phyloP scores from a whole-genome alignment of 805 yeast genomes.

The Saturnispora hagleri region DNA sequence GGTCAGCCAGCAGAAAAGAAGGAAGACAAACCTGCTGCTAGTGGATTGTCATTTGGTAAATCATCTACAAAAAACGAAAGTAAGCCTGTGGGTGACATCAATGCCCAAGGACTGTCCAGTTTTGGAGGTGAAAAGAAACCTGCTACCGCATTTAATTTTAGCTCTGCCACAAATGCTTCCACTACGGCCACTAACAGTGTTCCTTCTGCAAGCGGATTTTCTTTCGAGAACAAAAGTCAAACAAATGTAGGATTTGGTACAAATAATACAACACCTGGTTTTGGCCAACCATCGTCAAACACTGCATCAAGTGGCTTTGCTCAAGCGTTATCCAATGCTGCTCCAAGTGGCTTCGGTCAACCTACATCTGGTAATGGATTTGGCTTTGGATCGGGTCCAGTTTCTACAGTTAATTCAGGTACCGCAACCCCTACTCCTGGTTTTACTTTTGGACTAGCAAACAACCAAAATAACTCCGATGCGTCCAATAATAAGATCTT shows the following conservation, averaged over 20 bases:
- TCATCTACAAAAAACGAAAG: not conserved
- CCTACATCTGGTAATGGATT: not conserved
- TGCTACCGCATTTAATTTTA: not conserved
- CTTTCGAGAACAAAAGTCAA: not conserved
- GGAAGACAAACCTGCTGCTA: not conserved
- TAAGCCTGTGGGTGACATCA: conserved; percentile 2
- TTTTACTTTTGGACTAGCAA: conserved; percentile 3
- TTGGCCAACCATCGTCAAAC: not conserved
- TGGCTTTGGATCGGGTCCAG: conserved; percentile 7
- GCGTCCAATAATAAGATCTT: not conserved
- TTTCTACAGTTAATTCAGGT: not conserved
- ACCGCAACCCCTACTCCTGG: not conserved
- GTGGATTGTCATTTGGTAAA: not conserved
- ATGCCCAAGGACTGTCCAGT: not conserved
- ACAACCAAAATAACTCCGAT: not conserved
- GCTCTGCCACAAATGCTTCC: not conserved
- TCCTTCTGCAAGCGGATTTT: not conserved
- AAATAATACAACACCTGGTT: not conserved
- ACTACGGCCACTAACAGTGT: not conserved
- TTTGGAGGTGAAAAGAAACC: not conserved
- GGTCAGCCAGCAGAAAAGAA: not conserved
- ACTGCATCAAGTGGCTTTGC: not conserved
- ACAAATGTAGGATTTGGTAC: conserved; percentile 2
- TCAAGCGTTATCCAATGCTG: not conserved
- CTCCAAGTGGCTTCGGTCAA: not conserved